Base-by-base conservation (phyloP, 2,329 filamentous ascomycete species). In the Paecilomyces variotii region DNA sequence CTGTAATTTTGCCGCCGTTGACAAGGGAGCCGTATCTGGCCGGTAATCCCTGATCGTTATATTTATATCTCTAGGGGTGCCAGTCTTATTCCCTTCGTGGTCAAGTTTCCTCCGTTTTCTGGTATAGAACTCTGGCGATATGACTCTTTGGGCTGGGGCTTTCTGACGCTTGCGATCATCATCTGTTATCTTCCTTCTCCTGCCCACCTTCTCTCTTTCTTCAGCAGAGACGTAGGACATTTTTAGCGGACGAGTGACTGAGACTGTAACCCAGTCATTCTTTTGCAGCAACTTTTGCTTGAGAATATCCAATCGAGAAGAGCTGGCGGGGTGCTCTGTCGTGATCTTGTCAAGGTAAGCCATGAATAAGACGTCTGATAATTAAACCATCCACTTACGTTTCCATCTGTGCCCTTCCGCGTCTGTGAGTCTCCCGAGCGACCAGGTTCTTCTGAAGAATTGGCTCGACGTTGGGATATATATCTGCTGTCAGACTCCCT, bases 231-330 rank as follows among this genome's bases (percentile, higher is more conserved):
- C 62, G 55, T 73, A 74, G 24, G 62, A 53, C 19, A 74, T 66
- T n/a, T 68, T 63, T 6, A 76, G 59, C 7, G 74, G 73, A 45
- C 70, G 71, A 10, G 70, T 60, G 4, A 64, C 64, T 9, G 70
- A 69, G 10, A 76, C 61, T 2, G 65, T 66, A n/a, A 69, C 73
- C 75, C 74, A 76, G 57, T 77, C 74, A 4, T 65, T 56, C 51
- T 67, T 67, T 55, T 70, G 59, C 4, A 76, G 69, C 1, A 77
- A 65, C 30, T 65, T 66, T 11, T 62, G 70, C 52, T 72, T 74
- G 34, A 75, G 61, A 5, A 55, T 19, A 14, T 68, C 68, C 54
- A 74, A 45, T 24, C 57, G 61, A 35, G 49, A 59, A 24, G 10
- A 26, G 54, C 5, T 25, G 39, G 50, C 30, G 9, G 54, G 50